Percentiles rank a stretch among this genome's conserved stretches.
phyloP scores from a whole-genome alignment of 179 eudicot species.

The Beta corolliflora region DNA sequence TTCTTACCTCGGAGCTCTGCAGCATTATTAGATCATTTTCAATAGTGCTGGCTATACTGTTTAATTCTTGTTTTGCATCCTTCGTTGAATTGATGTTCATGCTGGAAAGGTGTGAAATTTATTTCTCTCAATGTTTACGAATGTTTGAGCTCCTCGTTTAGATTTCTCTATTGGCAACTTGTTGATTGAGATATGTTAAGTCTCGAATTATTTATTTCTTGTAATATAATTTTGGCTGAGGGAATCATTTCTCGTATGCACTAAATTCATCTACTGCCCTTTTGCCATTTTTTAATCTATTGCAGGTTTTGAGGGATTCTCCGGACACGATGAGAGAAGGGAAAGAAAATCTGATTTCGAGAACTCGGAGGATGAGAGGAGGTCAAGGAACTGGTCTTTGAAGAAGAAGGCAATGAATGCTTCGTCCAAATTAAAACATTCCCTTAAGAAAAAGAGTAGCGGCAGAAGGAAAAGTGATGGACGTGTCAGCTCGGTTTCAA shows the following conservation, averaged over 20 bases:
- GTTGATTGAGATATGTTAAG: neutral
- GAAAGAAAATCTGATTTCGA: conserved; percentile 87
- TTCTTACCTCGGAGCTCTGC: neutral
- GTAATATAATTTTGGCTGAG: neutral
- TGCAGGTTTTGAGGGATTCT: conserved; percentile 75
- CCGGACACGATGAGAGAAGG: conserved; percentile 68
- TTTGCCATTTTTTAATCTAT: conserved; percentile 15
- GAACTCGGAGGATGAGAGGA: conserved; percentile 85
- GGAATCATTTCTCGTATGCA: neutral
- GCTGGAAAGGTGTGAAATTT: neutral
- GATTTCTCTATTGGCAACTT: neutral
- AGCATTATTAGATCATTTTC: no score
- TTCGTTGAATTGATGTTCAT: neutral
- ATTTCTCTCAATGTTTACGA: neutral
- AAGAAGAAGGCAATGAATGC: conserved; percentile 84
- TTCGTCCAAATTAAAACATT: conserved; percentile 74
- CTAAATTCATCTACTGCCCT: neutral
- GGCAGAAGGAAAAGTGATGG: conserved; percentile 73
- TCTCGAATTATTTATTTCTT: neutral
- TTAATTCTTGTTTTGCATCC: neutral
- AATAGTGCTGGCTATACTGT: neutral
- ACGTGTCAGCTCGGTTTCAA: conserved; percentile 85
- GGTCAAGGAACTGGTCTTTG: conserved; percentile 71
- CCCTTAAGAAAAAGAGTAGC: conserved; percentile 76
- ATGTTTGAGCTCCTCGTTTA: neutral